Base-by-base conservation (phyloP, 768 basidiomycete species). In the Lactifluus subvellereus region DNA sequence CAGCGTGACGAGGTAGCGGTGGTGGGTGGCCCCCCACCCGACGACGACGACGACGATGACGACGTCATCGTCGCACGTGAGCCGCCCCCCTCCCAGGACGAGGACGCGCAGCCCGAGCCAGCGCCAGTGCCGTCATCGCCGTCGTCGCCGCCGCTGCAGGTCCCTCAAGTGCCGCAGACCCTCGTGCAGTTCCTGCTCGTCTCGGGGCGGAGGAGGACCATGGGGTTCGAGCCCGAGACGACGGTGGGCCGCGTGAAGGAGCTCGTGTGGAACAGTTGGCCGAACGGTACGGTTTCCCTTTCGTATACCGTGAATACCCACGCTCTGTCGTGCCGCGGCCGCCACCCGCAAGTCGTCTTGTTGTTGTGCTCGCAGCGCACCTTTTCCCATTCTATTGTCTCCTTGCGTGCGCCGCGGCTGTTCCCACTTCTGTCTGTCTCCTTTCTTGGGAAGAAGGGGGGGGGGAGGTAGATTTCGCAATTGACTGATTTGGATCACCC, bases 231-330 rank as follows among this genome's bases (percentile, higher is more conserved):
- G 33, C 88, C 88, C 13, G 83, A 84, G 67, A 87, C 82, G 22
- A 87, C 88, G 0, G 76, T 91, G 37, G 88, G 87, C 18, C 78
- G 90, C 67, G 86, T 90, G 33, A 91, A 91, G 74, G 90, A 92
- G 75, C 80, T 92, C 52, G 82, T 86, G 42, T 91, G 90, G 89
- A 89, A 86, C 74, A 81, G 84, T 38, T 92, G 90, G 89, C 88
- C 88, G 33, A 75, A 77, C 68, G 88, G 89, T 86, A 65, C 69
- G 82, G 16, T 43, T 75, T 35, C 42, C 37, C 50, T 43, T 75
- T 35, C 42, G 37, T 52, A 43, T 6, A 11, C 3, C 27, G 61
- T 20, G 7, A 27, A 22, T 47, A 54, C 48, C 40, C 30, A 59
- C 37, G 18, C 35, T n/a, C 14, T 30, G 10, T 16, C 22, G 27